A percentile compares a stretch with the other conserved stretches of the same genome.
These are phyloP conservation scores for Aspergillus hortae DNA, from an alignment of 2,329 filamentous ascomycete species.

Conservation along the genomic window DNA sequence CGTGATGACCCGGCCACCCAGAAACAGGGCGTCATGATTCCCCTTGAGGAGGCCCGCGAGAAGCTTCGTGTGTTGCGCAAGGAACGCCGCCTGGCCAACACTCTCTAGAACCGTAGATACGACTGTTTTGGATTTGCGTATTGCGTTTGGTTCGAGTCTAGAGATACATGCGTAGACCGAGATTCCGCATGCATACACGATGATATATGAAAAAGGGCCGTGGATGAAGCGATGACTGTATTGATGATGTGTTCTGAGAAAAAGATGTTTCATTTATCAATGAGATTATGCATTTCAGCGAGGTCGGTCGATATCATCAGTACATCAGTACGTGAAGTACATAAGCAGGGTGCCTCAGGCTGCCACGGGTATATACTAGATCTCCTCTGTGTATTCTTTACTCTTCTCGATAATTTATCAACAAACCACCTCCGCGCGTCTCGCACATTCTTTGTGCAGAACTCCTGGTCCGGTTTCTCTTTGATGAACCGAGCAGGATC, in stretches of 20 bases:
- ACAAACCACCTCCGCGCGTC: no score
- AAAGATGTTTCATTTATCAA: not conserved
- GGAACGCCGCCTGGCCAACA: conserved; percentile 42
- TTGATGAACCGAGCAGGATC: not conserved
- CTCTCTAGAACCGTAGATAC: conserved; percentile 25
- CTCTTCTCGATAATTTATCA: no score
- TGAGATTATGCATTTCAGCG: not conserved
- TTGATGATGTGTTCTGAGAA: not conserved
- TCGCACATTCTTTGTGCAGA: no score
- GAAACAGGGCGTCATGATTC: conserved; percentile 59
- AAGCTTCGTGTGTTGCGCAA: conserved; percentile 50
- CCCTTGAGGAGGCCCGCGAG: conserved; percentile 56
- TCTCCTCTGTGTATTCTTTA: no score
- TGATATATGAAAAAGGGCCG: not conserved
- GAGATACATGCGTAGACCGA: not conserved
- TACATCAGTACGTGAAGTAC: no score
- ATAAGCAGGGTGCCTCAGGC: not conserved
- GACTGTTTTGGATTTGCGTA: not conserved
- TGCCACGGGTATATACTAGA: no score
- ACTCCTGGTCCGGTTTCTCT: not conserved
- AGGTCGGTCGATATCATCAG: no score
- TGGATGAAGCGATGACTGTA: not conserved
- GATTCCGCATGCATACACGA: conserved; percentile 1
- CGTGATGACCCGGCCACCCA: conserved; percentile 61
- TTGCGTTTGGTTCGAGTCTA: not conserved